phyloP scores from a whole-genome alignment of 257 asterid species.

The Rauvolfia tetraphylla region DNA sequence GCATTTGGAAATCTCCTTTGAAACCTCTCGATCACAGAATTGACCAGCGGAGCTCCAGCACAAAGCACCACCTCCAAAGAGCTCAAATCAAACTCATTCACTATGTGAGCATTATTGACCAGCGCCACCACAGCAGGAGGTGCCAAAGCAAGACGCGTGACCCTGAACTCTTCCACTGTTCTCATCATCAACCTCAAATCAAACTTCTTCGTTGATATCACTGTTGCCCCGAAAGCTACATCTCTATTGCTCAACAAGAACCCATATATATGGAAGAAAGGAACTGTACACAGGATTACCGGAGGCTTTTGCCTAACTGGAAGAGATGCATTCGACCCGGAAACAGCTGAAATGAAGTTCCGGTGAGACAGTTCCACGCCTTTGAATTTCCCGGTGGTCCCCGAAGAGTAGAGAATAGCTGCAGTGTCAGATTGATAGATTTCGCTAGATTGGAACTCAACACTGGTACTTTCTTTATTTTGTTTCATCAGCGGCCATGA shows the following conservation, averaged over 20 bases:
- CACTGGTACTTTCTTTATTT: neutral
- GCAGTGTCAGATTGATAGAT: conserved; percentile 42
- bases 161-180: conserved; percentile 42
- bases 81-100: conserved; percentile 36
- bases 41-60: conserved; percentile 55
- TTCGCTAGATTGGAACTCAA: neutral
- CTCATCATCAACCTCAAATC: conserved; percentile 44
- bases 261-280: conserved; percentile 55
- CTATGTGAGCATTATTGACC: conserved; percentile 33
- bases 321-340: conserved; percentile 17
- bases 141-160: conserved; percentile 42
- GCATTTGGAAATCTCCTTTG: conserved; percentile 29
- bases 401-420: conserved; percentile 57
- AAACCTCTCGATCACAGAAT: conserved; percentile 35
- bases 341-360: conserved; percentile 41
- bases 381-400: conserved; percentile 62
- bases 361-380: conserved; percentile 52
- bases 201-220: conserved; percentile 48
- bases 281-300: conserved; percentile 36
- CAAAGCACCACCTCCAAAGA: conserved; percentile 40
- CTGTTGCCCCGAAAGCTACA: conserved; percentile 45
- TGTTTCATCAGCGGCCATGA: neutral
- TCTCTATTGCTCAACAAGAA: conserved; percentile 36
- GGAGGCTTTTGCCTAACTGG: conserved; percentile 23
- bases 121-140: conserved; percentile 55